These are phyloP conservation scores for Peronospora belbahrii DNA, from an alignment of 352 stramenopile species.

Conservation along the genomic window DNA sequence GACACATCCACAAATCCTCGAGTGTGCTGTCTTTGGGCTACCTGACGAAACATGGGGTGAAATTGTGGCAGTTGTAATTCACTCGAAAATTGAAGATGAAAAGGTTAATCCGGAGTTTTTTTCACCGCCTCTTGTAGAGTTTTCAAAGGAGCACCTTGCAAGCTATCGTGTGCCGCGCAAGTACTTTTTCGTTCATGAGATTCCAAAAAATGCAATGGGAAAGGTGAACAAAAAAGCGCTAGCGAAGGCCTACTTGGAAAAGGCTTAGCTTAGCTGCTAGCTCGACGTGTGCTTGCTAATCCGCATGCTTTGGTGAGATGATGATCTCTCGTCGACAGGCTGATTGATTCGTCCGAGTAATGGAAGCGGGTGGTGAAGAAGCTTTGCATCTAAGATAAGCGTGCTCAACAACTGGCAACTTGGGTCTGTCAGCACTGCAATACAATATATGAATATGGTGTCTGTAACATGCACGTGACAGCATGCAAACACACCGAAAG, in stretches of 20 bases:
- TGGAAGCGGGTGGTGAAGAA: not conserved
- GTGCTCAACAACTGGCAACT: not conserved
- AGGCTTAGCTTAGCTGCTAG: not conserved
- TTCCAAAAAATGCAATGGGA: slow-evolving; percentile 91
- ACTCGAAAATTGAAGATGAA: slow-evolving; percentile 16
- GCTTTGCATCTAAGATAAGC: not conserved
- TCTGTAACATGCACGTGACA: not conserved
- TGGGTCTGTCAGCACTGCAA: slow-evolving; percentile 2
- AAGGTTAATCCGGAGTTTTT: slow-evolving; percentile 14
- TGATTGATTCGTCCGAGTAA: slow-evolving; percentile 6
- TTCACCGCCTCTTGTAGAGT: slow-evolving; percentile 36
- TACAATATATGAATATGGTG: slow-evolving; percentile 10
- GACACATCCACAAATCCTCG: slow-evolving; percentile 69
- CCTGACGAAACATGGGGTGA: slow-evolving; percentile 82
- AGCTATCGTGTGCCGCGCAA: slow-evolving; percentile 74
- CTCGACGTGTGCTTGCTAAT: slow-evolving; percentile 3
- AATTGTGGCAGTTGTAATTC: slow-evolving; percentile 59
- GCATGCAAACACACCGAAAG: slow-evolving; percentile 17
- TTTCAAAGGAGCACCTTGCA: slow-evolving; percentile 58
- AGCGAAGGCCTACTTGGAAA: slow-evolving; percentile 26
- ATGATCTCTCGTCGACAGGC: slow-evolving; percentile 15
- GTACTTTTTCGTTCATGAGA: slow-evolving; percentile 71
- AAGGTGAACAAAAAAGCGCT: slow-evolving; percentile 92
- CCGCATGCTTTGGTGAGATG: slow-evolving; percentile 22
- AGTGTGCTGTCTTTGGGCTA: slow-evolving; percentile 84